A percentile compares a stretch with the other conserved stretches of the same genome.
These are phyloP conservation scores for Microstroma glucosiphilum DNA, from an alignment of 1,284 basidiomycete genomes.

Conservation along the genomic window DNA sequence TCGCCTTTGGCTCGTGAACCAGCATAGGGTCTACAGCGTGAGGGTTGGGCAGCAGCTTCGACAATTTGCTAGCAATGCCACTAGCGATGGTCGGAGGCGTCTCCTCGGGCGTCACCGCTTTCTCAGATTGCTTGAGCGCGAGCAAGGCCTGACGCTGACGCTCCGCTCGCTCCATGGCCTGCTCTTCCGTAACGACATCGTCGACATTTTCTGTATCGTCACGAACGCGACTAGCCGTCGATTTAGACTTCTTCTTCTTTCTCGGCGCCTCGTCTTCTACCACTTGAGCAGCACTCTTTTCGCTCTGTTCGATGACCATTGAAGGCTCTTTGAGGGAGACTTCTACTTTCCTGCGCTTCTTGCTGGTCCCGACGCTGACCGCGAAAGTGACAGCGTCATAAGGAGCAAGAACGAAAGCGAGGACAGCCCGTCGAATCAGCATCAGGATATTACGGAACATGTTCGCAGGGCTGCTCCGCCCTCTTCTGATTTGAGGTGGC, in stretches of 20 bases:
- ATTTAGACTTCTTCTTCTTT: constrained; percentile 11
- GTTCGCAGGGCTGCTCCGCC: no score
- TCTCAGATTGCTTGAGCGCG: neutral
- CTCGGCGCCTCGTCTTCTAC: constrained; percentile 1
- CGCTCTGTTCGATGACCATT: no score
- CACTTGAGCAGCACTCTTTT: neutral
- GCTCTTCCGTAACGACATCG: constrained; percentile 32
- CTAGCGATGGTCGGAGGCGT: neutral
- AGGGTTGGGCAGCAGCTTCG: constrained; percentile 33
- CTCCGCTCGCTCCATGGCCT: constrained; percentile 19
- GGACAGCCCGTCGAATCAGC: neutral
- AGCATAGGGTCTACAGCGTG: constrained; percentile 35
- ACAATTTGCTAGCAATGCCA: constrained; percentile 11
- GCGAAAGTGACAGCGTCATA: constrained; percentile 6
- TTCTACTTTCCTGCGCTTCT: neutral
- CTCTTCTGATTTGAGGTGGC: no score
- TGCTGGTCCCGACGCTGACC: neutral
- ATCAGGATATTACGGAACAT: constrained; percentile 1
- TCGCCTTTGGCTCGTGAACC: constrained; percentile 23
- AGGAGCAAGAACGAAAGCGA: constrained; percentile 11
- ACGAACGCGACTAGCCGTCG: constrained; percentile 14
- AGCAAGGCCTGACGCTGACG: neutral
- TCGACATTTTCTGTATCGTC: constrained; percentile 15
- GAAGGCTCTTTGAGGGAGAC: neutral
- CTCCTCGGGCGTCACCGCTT: neutral